Evolutionary conservation across 148 eudicot genomes (phyloP).

Genomic region (Salicornia ramosissima): DNA sequence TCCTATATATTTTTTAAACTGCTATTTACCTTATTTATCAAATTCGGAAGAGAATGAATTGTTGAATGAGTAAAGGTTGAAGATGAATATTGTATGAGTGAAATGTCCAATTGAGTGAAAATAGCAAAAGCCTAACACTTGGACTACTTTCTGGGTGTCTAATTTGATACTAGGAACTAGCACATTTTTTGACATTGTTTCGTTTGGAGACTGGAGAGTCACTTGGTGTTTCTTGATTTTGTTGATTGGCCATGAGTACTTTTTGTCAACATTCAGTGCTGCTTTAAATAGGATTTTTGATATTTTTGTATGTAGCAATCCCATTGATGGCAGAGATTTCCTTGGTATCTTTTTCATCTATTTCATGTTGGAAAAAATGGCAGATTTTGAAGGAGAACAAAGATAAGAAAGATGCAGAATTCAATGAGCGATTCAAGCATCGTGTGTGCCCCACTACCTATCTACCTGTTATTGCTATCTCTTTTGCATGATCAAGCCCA

Average conservation of each 20-base stretch:
- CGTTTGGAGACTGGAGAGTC: no score
- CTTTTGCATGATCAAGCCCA: background rate
- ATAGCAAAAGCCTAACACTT: background rate
- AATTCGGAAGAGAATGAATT: background rate
- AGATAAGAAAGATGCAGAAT: slow-evolving; percentile 88
- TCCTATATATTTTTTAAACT: background rate
- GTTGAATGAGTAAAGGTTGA: background rate
- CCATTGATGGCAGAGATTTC: background rate
- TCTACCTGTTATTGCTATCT: background rate
- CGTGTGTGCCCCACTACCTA: slow-evolving; percentile 12
- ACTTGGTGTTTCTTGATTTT: no score
- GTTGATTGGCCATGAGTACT: no score
- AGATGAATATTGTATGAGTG: no score
- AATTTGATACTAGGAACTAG: no score
- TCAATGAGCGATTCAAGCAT: slow-evolving; percentile 79
- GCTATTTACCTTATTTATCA: background rate
- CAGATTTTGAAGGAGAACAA: slow-evolving; percentile 93
- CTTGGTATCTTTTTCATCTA: background rate
- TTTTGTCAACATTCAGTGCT: background rate
- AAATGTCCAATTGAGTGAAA: no score
- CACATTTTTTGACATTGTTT: no score
- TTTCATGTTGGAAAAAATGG: background rate
- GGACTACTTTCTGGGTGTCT: no score
- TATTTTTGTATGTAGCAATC: background rate
- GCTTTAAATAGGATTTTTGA: background rate